A percentile compares a stretch with the other conserved stretches of the same genome.
Conservation (phyloP, 2,329 filamentous ascomycete species). For the Botryosphaeria dothidea region DNA sequence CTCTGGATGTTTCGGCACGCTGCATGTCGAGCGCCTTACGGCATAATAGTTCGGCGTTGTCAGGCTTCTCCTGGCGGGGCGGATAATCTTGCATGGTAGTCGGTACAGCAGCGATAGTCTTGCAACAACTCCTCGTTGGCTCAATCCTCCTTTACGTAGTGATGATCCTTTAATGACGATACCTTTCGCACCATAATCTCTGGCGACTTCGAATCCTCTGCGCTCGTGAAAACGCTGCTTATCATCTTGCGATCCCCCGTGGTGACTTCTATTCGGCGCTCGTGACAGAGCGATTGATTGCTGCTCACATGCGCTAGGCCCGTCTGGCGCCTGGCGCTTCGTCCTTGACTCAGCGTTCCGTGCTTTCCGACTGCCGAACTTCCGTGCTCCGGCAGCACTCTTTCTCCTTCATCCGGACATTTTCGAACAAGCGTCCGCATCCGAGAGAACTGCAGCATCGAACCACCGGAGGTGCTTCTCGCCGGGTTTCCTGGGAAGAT, state of each 20-base stretch:
- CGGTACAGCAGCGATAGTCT: conserved; percentile 9
- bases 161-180: conserved; percentile 18
- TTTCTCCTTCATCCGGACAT: not conserved
- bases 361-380: conserved; percentile 3
- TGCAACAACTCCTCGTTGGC: conserved; percentile 6
- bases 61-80: conserved; percentile 1
- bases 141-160: conserved; percentile 14
- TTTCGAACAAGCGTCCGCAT: not conserved
- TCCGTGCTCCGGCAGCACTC: not conserved
- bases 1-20: conserved; percentile 8
- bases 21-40: conserved; percentile 3
- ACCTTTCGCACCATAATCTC: not conserved
- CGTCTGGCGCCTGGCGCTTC: not conserved
- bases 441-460: not conserved
- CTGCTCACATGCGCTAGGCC: not conserved
- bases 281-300: not conserved
- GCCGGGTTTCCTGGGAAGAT: not conserved
- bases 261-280: not conserved
- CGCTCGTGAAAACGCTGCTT: not conserved
- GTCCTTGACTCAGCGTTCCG: conserved; percentile 9
- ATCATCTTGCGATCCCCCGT: not conserved
- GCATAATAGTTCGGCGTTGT: conserved; percentile 18
- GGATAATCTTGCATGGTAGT: conserved; percentile 11
- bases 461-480: not conserved
- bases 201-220: not conserved